Base-by-base conservation (phyloP, 2,329 filamentous ascomycete genomes). In the Coniochaeta ligniaria region DNA sequence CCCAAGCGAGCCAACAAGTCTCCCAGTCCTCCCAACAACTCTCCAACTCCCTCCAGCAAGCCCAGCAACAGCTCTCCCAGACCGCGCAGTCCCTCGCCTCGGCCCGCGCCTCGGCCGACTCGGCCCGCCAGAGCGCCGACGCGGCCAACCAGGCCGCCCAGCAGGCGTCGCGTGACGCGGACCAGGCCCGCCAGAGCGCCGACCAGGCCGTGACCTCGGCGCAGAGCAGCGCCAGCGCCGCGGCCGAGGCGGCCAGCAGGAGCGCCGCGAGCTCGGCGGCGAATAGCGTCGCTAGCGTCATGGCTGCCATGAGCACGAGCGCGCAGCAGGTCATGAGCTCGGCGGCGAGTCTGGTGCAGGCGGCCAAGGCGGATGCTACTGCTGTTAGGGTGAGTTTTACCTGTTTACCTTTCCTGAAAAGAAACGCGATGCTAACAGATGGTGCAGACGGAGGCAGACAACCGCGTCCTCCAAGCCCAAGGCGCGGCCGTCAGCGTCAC, bases 401-500 rank as follows among this genome's bases (percentile, higher is more conserved):
- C 8, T 17, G 28, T 38, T 38, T 38, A 3, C 12, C 6, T 38
- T 38, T 38, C 5, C 28, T 31, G 28, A 31, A 31, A 31, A 31
- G 28, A 31, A n/a, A n/a, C 31, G 31, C 31, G 35, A 38, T 41
- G 24, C 28, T 56, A 24, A 56, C 28, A 2, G 3, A 20, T 28
- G 47, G 12, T 60, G 26, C 31, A 71, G 68, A 64, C 67, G 45
- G 67, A 74, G n/a, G 73, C 72, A 6, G 67, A 66, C 33, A 60
- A 60, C 2, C 69, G 72, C 43, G 67, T 74, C 17, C 65, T 69
- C 20, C 67, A 71, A 17, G 71, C 75, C 0, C 74, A 76, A 58
- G 73, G 69, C 9, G 82, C 83, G 28, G 87, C 86, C 3, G 81
- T 90, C 65, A 90, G 89, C 56, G 91, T 91, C 28, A 86, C 89